A percentile compares a stretch with the other conserved stretches of the same genome.
phyloP scores from a whole-genome alignment of 2,329 filamentous ascomycete species.

The Microcyclosporella mali region DNA sequence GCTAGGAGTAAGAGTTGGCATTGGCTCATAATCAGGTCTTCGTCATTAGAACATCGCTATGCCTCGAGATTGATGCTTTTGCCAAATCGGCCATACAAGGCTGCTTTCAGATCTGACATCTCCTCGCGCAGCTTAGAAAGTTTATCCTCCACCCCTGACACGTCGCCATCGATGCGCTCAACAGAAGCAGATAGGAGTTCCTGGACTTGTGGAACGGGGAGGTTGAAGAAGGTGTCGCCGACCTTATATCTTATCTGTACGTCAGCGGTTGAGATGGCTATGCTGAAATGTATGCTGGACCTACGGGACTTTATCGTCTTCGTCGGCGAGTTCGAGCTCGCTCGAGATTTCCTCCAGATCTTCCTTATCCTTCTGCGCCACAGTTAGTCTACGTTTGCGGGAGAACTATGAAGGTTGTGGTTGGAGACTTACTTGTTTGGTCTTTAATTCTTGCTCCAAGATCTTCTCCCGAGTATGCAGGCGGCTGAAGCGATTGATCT shows the following conservation, averaged over 20 bases:
- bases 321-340: conserved; percentile 89
- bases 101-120: conserved; percentile 83
- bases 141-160: conserved; percentile 69
- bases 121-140: conserved; percentile 71
- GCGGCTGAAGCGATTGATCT: conserved; percentile 96
- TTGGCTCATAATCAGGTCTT: no score
- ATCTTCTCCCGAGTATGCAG: conserved; percentile 78
- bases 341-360: conserved; percentile 87
- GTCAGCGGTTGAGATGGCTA: conserved; percentile 7
- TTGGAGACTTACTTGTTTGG: conserved; percentile 58
- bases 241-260: conserved; percentile 72
- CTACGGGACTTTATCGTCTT: conserved; percentile 90
- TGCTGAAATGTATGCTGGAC: conserved; percentile 13
- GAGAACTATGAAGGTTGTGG: not conserved
- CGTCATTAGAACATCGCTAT: conserved; percentile 5
- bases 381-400: conserved; percentile 1
- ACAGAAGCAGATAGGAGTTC: conserved; percentile 70
- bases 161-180: conserved; percentile 68
- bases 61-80: conserved; percentile 95
- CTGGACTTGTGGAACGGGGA: conserved; percentile 78
- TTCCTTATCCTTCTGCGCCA: conserved; percentile 85
- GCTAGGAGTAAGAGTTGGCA: no score
- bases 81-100: conserved; percentile 89
- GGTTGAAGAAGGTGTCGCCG: conserved; percentile 87
- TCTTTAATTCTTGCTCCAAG: conserved; percentile 72